Evolutionary conservation across 495 filamentous ascomycete species (phyloP), one percentile per base, ranked within the genome.

Genomic region (Neurospora sp.): DNA sequence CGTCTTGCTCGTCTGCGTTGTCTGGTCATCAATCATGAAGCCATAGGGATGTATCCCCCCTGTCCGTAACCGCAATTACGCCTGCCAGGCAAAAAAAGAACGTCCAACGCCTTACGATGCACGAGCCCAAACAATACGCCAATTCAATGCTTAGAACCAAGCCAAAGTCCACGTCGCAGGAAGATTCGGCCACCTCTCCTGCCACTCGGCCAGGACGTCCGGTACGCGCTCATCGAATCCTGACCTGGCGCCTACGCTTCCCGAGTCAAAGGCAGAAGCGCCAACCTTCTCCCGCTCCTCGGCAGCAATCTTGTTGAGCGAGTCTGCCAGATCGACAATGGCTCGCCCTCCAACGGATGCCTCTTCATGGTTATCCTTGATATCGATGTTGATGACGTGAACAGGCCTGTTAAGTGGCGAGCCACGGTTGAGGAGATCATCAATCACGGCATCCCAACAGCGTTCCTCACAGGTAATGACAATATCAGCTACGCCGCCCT

Each of bases 391-490:
- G 84, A 99, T 94, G 72, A 99, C 91, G 79, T 99, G 96, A 11
- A 99, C 94, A 0, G 95, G 94, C 11, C 92, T 86, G 82, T 98
- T 98, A 35, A 98, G 85, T 7, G 89, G 88, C 0, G 90, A 88
- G 12, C 94, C 94, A 74, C 96, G 89, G 75, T 89, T 93, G 54
- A 94, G 88, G 70, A 99, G 84, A 79, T 99, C 94, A 75, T 99
- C 96, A 8, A 99, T 88, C 59, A 99, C 96, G 42, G 96, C 95
- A 83, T 99, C 96, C 93, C 96, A 99, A 81, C 96, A 99, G 66
- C 95, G 87, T 81, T 99, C 96, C 80, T 99, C 96, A 79, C 96
- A 99, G 16, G 96, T 99, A 73, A 99, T 92, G 73, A 99, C 94
- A 4, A 98, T 84, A 78, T 99, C 96, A 2, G 98, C 94, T 23